phyloP scores from a whole-genome alignment of 1,284 basidiomycete genomes.

The Heliocybe sulcata region DNA sequence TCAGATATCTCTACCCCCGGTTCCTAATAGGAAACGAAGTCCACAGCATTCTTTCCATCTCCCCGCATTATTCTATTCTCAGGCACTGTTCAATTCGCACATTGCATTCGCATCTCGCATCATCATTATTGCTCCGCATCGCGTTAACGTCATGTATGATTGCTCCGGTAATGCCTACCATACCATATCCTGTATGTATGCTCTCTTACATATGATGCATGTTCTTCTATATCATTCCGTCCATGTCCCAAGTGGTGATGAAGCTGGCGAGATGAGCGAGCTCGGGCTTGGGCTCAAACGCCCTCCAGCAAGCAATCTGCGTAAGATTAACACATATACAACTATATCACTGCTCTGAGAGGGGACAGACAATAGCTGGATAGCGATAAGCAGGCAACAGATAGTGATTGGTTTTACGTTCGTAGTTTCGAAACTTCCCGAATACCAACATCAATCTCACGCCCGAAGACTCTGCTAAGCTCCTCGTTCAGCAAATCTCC shows the following conservation, averaged over 20 bases:
- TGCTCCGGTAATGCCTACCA: neutral
- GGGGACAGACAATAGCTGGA: neutral
- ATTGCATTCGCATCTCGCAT: slow-evolving; percentile 1
- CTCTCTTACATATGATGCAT: no score
- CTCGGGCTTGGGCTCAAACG: no score
- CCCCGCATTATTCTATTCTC: no score
- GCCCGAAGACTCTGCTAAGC: slow-evolving; percentile 33
- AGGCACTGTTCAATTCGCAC: slow-evolving; percentile 2
- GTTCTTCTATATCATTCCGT: no score
- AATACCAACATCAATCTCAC: slow-evolving; percentile 25
- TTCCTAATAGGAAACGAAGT: neutral
- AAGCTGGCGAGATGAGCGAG: no score
- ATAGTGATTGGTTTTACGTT: neutral
- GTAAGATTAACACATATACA: no score
- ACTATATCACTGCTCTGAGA: no score
- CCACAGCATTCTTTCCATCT: no score
- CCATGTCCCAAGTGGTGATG: no score
- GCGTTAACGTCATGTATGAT: neutral
- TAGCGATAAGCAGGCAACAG: neutral
- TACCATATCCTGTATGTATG: no score
- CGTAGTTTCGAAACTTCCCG: slow-evolving; percentile 16
- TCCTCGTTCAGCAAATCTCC: slow-evolving; percentile 65
- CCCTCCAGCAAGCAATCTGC: no score
- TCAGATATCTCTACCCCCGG: neutral
- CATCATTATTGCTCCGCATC: neutral